Conservation (phyloP, 2,329 filamentous ascomycete species). For the Neophaeococcomyces mojaviensis region DNA sequence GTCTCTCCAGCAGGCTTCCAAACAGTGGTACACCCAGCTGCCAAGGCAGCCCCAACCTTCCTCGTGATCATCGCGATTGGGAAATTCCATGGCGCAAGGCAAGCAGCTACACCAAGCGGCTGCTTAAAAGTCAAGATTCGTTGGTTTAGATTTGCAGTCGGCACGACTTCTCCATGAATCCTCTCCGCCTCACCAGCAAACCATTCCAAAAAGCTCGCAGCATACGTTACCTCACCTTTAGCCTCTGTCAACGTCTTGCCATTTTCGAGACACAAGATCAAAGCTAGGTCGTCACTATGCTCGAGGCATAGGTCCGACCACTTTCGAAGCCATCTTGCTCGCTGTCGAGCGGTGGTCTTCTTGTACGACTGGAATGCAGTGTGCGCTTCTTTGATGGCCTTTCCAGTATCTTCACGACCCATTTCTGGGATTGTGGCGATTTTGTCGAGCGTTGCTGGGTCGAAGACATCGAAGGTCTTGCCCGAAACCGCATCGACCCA, state of each 20-base stretch:
- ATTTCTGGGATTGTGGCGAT: conserved; percentile 82
- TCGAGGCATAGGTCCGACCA: conserved; percentile 62
- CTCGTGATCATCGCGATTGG: conserved; percentile 62
- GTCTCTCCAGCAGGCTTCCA: conserved; percentile 32
- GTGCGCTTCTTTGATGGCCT: conserved; percentile 72
- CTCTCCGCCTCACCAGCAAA: conserved; percentile 47
- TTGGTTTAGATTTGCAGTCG: conserved; percentile 60
- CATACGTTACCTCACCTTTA: conserved; percentile 42
- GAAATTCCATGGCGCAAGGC: conserved; percentile 89
- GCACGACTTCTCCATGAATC: conserved; percentile 46
- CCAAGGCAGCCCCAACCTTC: conserved; percentile 30
- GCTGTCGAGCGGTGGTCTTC: conserved; percentile 53
- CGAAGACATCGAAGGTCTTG: conserved; percentile 78
- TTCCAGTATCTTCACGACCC: conserved; percentile 65
- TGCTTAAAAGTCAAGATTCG: conserved; percentile 73
- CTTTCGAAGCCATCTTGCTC: conserved; percentile 55
- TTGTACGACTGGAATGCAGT: conserved; percentile 59
- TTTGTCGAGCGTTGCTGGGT: conserved; percentile 72
- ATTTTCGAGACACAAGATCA: conserved; percentile 53
- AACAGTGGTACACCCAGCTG: conserved; percentile 33
- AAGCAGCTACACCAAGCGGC: conserved; percentile 72
- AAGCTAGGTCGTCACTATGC: conserved; percentile 51
- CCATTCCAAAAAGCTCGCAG: conserved; percentile 45
- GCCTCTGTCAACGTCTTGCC: conserved; percentile 51
- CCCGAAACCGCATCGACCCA: conserved; percentile 81